phyloP scores from a whole-genome alignment of 495 filamentous ascomycete genomes.

The Hypoxylon crocopeplum region DNA sequence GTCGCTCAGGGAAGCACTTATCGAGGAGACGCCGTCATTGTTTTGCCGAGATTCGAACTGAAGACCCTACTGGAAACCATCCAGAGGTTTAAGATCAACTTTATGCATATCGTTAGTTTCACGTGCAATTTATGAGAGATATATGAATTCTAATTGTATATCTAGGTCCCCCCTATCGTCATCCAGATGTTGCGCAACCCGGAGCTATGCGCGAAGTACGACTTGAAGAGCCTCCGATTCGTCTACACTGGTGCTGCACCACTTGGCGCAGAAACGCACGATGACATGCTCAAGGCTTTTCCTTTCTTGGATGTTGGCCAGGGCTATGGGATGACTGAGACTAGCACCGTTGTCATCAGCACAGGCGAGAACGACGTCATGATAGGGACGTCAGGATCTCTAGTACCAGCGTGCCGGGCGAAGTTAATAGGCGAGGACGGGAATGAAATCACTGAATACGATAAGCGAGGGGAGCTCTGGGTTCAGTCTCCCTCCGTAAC shows the following conservation, averaged over 20 bases:
- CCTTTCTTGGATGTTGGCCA: conserved; percentile 74
- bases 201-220: conserved; percentile 68
- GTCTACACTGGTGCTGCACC: conserved; percentile 87
- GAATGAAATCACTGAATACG: conserved; percentile 74
- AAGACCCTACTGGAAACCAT: conserved; percentile 68
- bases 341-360: conserved; percentile 72
- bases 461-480: conserved; percentile 81
- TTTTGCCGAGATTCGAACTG: conserved; percentile 88
- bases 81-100: conserved; percentile 73
- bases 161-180: conserved; percentile 83
- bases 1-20: conserved; percentile 72
- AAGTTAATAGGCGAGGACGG: conserved; percentile 78
- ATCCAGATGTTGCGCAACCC: conserved; percentile 77
- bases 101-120: conserved; percentile 67
- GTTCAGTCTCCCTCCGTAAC: conserved; percentile 79
- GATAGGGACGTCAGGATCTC: conserved; percentile 74
- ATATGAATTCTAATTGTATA: background rate
- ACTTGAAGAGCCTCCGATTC: conserved; percentile 70
- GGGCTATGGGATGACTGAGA: conserved; percentile 89
- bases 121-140: background rate
- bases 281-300: conserved; percentile 68
- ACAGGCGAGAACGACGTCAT: conserved; percentile 71
- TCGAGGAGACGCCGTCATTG: conserved; percentile 77
- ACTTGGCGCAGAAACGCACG: conserved; percentile 77
- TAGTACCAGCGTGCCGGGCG: conserved; percentile 70